Evolutionary conservation across 169 alveolate genomes (phyloP), one percentile per base, ranked within the genome.

Genomic region (Besnoitia besnoiti): DNA sequence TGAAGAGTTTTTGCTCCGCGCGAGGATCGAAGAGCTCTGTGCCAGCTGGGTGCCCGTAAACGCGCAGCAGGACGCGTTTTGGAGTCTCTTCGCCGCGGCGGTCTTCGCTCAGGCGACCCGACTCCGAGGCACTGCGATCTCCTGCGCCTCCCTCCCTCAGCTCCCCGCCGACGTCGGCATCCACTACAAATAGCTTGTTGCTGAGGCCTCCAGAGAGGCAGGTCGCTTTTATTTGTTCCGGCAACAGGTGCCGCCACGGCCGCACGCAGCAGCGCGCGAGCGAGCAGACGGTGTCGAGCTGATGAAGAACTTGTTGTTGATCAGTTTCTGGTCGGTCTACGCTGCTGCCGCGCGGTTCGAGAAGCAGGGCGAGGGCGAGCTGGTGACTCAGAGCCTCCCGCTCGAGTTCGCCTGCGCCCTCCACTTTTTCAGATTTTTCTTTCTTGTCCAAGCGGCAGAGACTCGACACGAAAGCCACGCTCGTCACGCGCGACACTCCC

Each of bases 41-140:
- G 49, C 77, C 90, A 30, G 80, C 87, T n/a, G 75, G 85, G 73
- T 90, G 77, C 3, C 93, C 93, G 79, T 42, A 90, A 79, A 90
- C 89, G n/a, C 93, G 89, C 40, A 90, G 4, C 44, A 90, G 79
- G 24, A 84, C 80, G 30, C 50, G 51, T 14, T 8, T 62, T 44
- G 76, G 84, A n/a, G 35, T 14, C 10, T 55, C 67, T 5, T 21
- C 67, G 8, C 42, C 44, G 44, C 46, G 42, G 40, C 24, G 39
- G 3, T 77, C 59, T 1, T 21, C 24, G 16, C 33, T 39, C 19
- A 0, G 37, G n/a, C 47, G 59, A 35, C 51, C 73, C 14, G 2
- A 37, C 37, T 30, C 76, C 46, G 40, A 16, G 47, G 44, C 21
- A 0, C 12, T n/a, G n/a, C 82, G 19, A 27, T 1, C 46, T 10